These are phyloP conservation scores for Agrostemma githago DNA, from an alignment of 148 eudicot genomes.

Conservation along the genomic window DNA sequence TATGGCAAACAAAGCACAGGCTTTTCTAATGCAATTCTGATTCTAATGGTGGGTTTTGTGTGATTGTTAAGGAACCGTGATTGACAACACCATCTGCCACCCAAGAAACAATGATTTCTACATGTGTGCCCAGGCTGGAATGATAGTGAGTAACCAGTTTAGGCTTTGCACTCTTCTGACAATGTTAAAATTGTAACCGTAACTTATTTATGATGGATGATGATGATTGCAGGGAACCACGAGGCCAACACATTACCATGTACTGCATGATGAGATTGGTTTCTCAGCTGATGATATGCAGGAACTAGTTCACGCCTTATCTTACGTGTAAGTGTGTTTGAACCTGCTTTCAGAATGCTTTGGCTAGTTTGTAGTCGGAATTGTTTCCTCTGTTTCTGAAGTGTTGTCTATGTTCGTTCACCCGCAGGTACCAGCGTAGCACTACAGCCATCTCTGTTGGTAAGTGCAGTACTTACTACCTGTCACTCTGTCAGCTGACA, in stretches of 20 bases:
- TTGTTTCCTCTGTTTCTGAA: background rate
- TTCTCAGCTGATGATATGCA: constrained; percentile 37
- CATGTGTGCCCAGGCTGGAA: constrained; percentile 46
- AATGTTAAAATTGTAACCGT: background rate
- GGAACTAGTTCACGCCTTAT: constrained; percentile 38
- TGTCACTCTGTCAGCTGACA: no score
- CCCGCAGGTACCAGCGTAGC: constrained; percentile 38
- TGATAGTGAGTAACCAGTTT: constrained; percentile 31
- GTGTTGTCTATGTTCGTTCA: background rate
- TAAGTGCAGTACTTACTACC: constrained; percentile 8
- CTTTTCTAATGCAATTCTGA: background rate
- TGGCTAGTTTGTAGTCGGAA: no score
- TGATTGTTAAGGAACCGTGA: constrained; percentile 28
- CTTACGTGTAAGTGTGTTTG: constrained; percentile 34
- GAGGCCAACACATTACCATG: constrained; percentile 46
- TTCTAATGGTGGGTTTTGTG: background rate
- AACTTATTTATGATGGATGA: background rate
- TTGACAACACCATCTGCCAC: constrained; percentile 37
- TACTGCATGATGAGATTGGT: constrained; percentile 39
- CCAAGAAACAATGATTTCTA: constrained; percentile 37
- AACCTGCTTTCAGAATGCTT: background rate
- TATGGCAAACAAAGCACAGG: background rate
- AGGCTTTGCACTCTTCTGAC: background rate
- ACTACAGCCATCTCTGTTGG: constrained; percentile 44
- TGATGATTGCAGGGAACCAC: constrained; percentile 30